These are phyloP conservation scores for Chalara sp. DNA, from an alignment of 2,329 filamentous ascomycete genomes.

Conservation along the genomic window DNA sequence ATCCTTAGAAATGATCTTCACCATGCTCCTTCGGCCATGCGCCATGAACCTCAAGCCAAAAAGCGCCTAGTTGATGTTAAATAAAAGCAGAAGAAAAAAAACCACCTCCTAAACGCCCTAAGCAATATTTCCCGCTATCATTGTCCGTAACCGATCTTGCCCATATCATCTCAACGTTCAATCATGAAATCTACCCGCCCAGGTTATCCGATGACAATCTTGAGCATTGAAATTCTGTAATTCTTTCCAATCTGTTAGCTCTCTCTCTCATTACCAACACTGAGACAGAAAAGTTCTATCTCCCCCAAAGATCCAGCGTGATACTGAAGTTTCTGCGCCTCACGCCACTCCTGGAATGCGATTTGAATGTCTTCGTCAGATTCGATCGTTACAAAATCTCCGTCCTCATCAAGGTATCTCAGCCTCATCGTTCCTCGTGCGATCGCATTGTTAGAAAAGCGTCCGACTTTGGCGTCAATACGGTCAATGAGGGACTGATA, in stretches of 20 bases:
- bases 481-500: constrained; percentile 91
- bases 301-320: constrained; percentile 71
- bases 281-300: constrained; percentile 78
- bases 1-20: too few species aligned
- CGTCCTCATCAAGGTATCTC: constrained; percentile 86
- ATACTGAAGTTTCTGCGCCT: constrained; percentile 57
- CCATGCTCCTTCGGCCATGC: too few species aligned
- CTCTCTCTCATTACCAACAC: constrained; percentile 27
- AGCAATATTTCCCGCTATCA: too few species aligned
- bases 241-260: too few species aligned
- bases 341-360: constrained; percentile 90
- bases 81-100: too few species aligned
- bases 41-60: too few species aligned
- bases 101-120: too few species aligned
- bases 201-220: too few species aligned
- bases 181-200: constrained; percentile 15
- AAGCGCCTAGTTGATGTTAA: too few species aligned
- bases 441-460: constrained; percentile 79
- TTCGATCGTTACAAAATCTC: constrained; percentile 87
- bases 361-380: constrained; percentile 95
- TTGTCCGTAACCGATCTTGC: background rate
- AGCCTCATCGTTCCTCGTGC: constrained; percentile 76
- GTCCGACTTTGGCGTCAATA: constrained; percentile 89
- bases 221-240: too few species aligned
- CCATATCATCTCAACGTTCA: constrained; percentile 24